A percentile compares a stretch with the other conserved stretches of the same genome.
Evolutionary conservation across 2,329 filamentous ascomycete species (phyloP).

Genomic region (Trichoderma sp.): DNA sequence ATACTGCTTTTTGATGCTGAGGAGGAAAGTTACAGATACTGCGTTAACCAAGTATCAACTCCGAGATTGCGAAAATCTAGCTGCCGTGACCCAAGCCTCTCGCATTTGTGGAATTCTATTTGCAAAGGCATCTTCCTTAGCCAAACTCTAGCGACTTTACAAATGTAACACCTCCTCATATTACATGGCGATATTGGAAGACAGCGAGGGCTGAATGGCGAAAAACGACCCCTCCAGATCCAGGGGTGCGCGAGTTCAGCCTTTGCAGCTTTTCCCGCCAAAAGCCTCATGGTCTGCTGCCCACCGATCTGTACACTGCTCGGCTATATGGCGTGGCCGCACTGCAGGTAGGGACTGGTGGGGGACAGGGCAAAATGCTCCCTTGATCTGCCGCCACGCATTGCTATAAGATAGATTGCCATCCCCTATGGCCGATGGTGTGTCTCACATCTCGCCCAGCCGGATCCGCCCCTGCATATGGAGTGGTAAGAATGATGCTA

Average conservation of each 20-base stretch:
- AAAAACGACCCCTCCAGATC: not conserved
- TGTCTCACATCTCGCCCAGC: slow-evolving; percentile 18
- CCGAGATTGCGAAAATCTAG: not conserved
- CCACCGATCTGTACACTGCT: not conserved
- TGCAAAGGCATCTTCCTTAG: not conserved
- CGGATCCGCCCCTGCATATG: slow-evolving; percentile 20
- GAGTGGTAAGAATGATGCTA: slow-evolving; percentile 5
- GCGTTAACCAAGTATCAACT: not conserved
- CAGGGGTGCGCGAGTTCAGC: not conserved
- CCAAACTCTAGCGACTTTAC: not conserved
- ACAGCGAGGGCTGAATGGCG: not conserved
- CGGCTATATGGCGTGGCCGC: not conserved
- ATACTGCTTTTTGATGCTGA: not conserved
- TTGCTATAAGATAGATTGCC: slow-evolving; percentile 8
- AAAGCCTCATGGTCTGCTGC: not conserved
- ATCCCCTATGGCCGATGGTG: not conserved
- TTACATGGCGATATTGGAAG: not conserved
- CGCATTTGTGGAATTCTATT: not conserved
- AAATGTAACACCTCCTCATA: not conserved
- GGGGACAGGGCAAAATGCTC: slow-evolving; percentile 3
- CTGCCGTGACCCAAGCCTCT: not conserved
- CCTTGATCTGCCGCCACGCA: slow-evolving; percentile 25
- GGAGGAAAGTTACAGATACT: not conserved
- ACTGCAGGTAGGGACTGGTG: not conserved
- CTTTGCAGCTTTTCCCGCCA: not conserved